Evolutionary conservation across 306 rosid genomes (phyloP).

Genomic region (Calophaca sinica): DNA sequence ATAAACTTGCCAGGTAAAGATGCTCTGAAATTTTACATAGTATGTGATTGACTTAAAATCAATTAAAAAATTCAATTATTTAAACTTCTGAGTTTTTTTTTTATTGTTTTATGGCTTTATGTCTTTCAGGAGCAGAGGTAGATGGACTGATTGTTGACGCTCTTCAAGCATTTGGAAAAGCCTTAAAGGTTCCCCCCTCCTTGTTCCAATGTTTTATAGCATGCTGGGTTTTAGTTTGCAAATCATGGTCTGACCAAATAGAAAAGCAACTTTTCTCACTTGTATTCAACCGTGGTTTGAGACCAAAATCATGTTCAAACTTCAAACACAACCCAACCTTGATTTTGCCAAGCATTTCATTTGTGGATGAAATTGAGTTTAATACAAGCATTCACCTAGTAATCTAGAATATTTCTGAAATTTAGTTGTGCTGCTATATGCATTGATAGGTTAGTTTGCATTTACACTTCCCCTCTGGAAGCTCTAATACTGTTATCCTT

Average conservation of each 20-base stretch:
- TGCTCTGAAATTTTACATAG: conserved; percentile 32
- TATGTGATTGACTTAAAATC: conserved; percentile 29
- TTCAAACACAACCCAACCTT: neutral
- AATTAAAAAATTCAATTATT: conserved; percentile 9
- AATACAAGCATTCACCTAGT: neutral
- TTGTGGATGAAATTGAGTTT: conserved; percentile 13
- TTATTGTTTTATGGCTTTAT: conserved; percentile 43
- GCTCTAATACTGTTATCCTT: neutral
- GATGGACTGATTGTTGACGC: conserved; percentile 68
- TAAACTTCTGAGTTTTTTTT: conserved; percentile 5
- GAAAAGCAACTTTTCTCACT: neutral
- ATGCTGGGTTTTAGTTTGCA: conserved; percentile 12
- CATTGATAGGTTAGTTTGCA: conserved; percentile 10
- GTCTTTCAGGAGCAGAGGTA: conserved; percentile 66
- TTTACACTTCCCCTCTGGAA: conserved; percentile 11
- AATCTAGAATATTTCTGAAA: conserved; percentile 23
- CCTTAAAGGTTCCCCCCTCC: conserved; percentile 67
- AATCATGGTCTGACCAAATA: conserved; percentile 5
- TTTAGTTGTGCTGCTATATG: conserved; percentile 13
- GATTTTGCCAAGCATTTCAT: conserved; percentile 11
- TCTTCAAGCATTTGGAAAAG: conserved; percentile 76
- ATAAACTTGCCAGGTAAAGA: conserved; percentile 72
- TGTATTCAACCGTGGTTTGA: conserved; percentile 14
- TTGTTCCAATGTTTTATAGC: conserved; percentile 27
- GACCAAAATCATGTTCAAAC: conserved; percentile 26